A percentile compares a stretch with the other conserved stretches of the same genome.
Evolutionary conservation across 2,329 filamentous ascomycete genomes (phyloP).

Genomic region (Clarireedia paspali): DNA sequence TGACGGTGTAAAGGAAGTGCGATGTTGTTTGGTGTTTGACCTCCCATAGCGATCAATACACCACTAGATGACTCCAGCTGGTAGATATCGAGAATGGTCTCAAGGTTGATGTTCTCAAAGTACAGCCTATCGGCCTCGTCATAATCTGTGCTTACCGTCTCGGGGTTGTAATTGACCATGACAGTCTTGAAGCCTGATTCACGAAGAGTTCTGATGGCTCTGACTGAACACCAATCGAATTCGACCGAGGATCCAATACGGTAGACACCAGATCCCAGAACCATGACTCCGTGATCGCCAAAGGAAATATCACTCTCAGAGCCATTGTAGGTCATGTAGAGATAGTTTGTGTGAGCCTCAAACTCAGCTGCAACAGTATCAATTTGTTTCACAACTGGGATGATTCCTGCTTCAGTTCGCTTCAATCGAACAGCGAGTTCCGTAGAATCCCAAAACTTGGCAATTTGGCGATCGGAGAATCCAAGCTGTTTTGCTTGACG

Average conservation of each 20-base stretch:
- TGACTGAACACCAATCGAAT: slow-evolving; percentile 98
- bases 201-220: slow-evolving; percentile 73
- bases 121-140: slow-evolving; percentile 88
- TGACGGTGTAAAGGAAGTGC: slow-evolving; percentile 91
- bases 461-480: slow-evolving; percentile 96
- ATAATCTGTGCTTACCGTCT: slow-evolving; percentile 77
- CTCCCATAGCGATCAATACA: slow-evolving; percentile 91
- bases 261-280: slow-evolving; percentile 93
- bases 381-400: slow-evolving; percentile 96
- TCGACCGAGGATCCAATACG: slow-evolving; percentile 96
- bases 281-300: slow-evolving; percentile 81
- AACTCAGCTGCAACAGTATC: slow-evolving; percentile 97
- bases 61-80: slow-evolving; percentile 80
- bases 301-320: slow-evolving; percentile 89
- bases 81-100: slow-evolving; percentile 98
- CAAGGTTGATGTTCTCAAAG: slow-evolving; percentile 94
- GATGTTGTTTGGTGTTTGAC: slow-evolving; percentile 96
- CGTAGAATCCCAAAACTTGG: slow-evolving; percentile 70
- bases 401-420: slow-evolving; percentile 80
- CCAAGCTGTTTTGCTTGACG: slow-evolving; percentile 93
- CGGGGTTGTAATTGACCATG: slow-evolving; percentile 70
- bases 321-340: slow-evolving; percentile 98
- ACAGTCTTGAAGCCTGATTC: slow-evolving; percentile 93
- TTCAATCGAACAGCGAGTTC: slow-evolving; percentile 85
- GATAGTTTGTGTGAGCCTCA: slow-evolving; percentile 86